Evolutionary conservation across 208 protist species (phyloP).

Genomic region (Acanthamoeba healyi): DNA sequence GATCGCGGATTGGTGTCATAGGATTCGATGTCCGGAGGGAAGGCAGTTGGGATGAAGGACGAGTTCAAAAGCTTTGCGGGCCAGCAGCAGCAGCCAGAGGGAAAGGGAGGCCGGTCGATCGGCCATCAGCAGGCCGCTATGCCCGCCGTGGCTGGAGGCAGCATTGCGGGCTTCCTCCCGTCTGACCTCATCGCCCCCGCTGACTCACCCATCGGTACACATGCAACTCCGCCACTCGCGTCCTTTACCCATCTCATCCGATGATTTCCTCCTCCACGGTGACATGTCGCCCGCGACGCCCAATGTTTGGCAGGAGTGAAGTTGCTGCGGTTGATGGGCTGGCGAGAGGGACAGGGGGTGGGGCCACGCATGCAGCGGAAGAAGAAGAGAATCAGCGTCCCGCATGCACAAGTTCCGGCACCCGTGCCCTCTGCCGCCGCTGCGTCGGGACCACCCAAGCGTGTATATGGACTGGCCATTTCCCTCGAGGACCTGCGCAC

Average conservation of each 20-base stretch:
- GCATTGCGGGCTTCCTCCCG: slow-evolving; percentile 48
- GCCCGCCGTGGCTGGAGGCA: slow-evolving; percentile 1
- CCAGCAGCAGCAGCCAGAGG: background rate
- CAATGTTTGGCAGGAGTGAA: slow-evolving; percentile 71
- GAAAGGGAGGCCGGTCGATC: no score
- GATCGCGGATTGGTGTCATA: background rate
- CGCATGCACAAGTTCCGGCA: background rate
- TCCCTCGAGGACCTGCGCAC: slow-evolving; percentile 40
- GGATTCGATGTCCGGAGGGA: background rate
- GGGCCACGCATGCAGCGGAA: slow-evolving; percentile 42
- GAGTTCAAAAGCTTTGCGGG: slow-evolving; percentile 11
- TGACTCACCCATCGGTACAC: slow-evolving; percentile 16
- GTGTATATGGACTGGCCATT: slow-evolving; percentile 47
- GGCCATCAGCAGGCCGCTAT: background rate
- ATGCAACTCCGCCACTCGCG: background rate
- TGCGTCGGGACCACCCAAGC: background rate
- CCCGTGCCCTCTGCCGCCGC: background rate
- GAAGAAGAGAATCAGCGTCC: background rate
- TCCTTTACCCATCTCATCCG: background rate
- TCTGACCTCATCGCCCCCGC: slow-evolving; percentile 48
- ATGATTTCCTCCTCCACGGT: no score
- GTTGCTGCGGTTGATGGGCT: slow-evolving; percentile 74
- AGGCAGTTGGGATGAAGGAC: slow-evolving; percentile 2
- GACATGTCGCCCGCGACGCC: no score
- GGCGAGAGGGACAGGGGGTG: slow-evolving; percentile 71